Evolutionary conservation across 345 rosid genomes (phyloP).

Genomic region (Salix exigua): DNA sequence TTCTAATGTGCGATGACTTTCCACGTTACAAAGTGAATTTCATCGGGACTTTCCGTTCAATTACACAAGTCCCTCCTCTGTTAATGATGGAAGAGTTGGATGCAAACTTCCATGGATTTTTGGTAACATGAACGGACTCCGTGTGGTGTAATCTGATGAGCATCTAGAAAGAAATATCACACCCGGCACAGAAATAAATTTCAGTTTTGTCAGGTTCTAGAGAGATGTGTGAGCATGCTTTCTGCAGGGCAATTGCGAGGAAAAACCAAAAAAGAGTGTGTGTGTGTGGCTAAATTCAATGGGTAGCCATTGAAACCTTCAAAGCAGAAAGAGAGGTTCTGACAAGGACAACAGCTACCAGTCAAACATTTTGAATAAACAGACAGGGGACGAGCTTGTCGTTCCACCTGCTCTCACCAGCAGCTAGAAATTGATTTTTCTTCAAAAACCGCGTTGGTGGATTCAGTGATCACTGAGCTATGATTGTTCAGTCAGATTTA

Average conservation of each 20-base stretch:
- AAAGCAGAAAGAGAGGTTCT: not conserved
- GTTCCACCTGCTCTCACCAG: not conserved
- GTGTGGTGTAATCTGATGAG: not conserved
- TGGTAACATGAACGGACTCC: not conserved
- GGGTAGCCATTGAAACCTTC: not conserved
- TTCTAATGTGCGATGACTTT: not conserved
- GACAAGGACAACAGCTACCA: not conserved
- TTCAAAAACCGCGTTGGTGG: too few species aligned
- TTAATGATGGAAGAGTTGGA: not conserved
- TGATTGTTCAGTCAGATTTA: too few species aligned
- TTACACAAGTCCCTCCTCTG: not conserved
- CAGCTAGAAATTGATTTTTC: too few species aligned
- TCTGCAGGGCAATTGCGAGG: not conserved
- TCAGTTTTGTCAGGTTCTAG: not conserved
- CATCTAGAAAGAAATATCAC: not conserved
- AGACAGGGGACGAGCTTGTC: not conserved
- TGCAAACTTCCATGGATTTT: not conserved
- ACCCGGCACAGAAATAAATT: too few species aligned
- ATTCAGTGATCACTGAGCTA: too few species aligned
- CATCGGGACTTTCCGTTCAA: not conserved
- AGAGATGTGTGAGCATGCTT: not conserved
- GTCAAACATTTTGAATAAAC: not conserved
- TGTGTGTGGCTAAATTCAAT: not conserved
- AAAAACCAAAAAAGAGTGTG: not conserved
- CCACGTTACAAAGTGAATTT: not conserved